These are phyloP conservation scores for Aspergillus aculeatinus DNA, from an alignment of 2,329 filamentous ascomycete species.

Conservation along the genomic window DNA sequence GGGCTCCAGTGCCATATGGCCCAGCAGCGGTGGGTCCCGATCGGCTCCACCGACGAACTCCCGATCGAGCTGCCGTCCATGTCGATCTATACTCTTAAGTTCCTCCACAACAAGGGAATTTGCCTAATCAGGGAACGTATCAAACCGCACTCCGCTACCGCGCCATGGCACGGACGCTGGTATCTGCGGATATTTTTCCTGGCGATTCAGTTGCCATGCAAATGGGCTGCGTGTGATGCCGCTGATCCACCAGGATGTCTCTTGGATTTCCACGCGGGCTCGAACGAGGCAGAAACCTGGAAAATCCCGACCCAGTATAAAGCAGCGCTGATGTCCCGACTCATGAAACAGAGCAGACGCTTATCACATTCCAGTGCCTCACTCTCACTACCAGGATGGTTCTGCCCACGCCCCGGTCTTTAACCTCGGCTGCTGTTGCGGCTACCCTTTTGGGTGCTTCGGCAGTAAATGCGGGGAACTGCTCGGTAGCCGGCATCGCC, in stretches of 20 bases:
- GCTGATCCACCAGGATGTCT: not conserved
- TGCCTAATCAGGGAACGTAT: not conserved
- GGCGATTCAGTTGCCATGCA: not conserved
- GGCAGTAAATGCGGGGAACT: not conserved
- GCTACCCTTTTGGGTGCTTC: not conserved
- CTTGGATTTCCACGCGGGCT: not conserved
- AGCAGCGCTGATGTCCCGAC: not conserved
- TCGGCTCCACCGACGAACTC: not conserved
- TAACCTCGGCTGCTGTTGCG: not conserved
- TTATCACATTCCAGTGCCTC: not conserved
- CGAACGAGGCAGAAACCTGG: not conserved
- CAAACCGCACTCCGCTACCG: not conserved
- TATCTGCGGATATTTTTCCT: not conserved
- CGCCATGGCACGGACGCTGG: not conserved
- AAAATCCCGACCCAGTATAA: not conserved
- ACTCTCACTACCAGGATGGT: not conserved
- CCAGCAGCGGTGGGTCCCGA: not conserved
- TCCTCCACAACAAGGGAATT: not conserved
- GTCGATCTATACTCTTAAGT: not conserved
- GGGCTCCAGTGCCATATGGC: not conserved
- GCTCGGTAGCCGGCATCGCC: constrained; percentile 5
- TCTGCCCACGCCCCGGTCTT: not conserved
- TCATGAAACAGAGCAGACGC: not conserved
- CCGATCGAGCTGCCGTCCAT: not conserved
- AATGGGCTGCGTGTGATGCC: not conserved